Evolutionary conservation across 2,329 filamentous ascomycete genomes (phyloP).

Genomic region (Penicillium frequentans): DNA sequence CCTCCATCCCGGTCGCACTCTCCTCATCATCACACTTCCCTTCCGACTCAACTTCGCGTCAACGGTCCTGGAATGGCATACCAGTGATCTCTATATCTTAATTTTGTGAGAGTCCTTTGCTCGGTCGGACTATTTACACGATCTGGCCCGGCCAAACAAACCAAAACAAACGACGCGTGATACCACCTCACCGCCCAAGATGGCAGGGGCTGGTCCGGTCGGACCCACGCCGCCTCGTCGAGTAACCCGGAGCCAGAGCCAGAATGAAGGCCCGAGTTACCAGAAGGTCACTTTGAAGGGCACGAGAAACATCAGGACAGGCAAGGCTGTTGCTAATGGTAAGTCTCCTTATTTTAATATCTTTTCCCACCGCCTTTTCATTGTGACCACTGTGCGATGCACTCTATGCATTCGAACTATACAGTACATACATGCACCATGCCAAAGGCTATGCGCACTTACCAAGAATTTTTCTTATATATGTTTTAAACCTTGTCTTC

Average conservation of each 20-base stretch:
- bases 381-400: background rate
- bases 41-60: background rate
- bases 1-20: background rate
- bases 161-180: background rate
- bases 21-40: background rate
- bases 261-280: slow-evolving; percentile 21
- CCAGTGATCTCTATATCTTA: background rate
- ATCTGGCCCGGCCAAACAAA: background rate
- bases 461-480: background rate
- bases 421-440: background rate
- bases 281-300: background rate
- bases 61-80: background rate
- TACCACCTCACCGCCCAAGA: slow-evolving; percentile 7
- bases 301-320: background rate
- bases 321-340: slow-evolving; percentile 7
- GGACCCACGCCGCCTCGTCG: slow-evolving; percentile 12
- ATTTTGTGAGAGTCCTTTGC: background rate
- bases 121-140: background rate
- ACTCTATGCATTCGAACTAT: background rate
- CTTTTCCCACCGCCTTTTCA: background rate
- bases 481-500: background rate
- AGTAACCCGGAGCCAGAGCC: slow-evolving; percentile 35
- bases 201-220: background rate
- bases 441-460: background rate
- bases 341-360: background rate